Evolutionary conservation across 192 early-diverging fungal species (phyloP).

Genomic region (Phycomyces nitens): DNA sequence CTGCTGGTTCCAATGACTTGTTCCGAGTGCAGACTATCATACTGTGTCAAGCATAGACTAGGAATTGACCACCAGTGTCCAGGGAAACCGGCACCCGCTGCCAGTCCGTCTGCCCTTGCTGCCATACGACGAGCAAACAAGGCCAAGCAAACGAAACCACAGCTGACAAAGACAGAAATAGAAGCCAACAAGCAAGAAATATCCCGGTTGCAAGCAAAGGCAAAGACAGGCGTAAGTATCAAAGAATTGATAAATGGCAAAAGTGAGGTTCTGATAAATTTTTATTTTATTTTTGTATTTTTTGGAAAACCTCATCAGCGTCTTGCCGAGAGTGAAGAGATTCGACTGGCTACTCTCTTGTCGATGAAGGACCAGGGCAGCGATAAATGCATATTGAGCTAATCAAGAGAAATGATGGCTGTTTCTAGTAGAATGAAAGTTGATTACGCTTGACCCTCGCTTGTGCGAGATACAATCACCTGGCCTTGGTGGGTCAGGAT

Average conservation of each 20-base stretch:
- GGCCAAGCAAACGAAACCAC: background rate
- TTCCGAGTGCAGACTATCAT: conserved; percentile 56
- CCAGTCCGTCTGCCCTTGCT: background rate
- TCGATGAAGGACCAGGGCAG: conserved; percentile 6
- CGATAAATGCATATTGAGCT: conserved; percentile 2
- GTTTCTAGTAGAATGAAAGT: no score
- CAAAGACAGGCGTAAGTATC: background rate
- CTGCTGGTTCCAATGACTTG: conserved; percentile 68
- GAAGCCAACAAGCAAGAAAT: conserved; percentile 15
- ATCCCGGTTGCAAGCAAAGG: conserved; percentile 7
- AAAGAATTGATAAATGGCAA: no score
- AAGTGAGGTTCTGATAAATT: no score
- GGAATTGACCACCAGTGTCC: conserved; percentile 69
- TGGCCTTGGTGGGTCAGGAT: no score
- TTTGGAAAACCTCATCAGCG: background rate
- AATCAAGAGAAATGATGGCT: background rate
- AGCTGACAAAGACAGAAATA: conserved; percentile 1
- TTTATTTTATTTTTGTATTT: no score
- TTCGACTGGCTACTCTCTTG: conserved; percentile 16
- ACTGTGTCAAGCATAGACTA: conserved; percentile 79
- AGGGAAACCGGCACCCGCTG: background rate
- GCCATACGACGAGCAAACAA: background rate
- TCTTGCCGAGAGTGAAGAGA: conserved; percentile 17
- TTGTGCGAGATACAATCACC: no score
- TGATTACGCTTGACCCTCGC: no score